phyloP scores from a whole-genome alignment of 1,139 yeast genomes.

The Schizosaccharomyces versatilis region DNA sequence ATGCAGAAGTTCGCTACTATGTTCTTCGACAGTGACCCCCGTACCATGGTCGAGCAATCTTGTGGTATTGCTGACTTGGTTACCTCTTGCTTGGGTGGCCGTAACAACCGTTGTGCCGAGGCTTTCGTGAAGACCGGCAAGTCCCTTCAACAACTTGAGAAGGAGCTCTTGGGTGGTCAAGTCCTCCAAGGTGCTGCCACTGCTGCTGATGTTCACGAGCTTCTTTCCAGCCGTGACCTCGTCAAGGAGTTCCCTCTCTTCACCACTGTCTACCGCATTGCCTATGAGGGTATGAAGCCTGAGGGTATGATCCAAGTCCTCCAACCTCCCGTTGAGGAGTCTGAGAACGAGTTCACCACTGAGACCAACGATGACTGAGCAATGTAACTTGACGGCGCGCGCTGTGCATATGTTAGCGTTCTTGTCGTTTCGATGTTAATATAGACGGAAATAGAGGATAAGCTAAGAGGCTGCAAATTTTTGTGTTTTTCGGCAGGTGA shows the following conservation, averaged over 20 bases:
- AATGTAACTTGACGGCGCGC: too few species aligned
- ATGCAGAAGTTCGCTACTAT: slow-evolving; percentile 63
- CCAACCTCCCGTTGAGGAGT: neutral
- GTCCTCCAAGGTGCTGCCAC: slow-evolving; percentile 86
- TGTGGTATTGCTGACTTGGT: slow-evolving; percentile 95
- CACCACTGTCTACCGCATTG: slow-evolving; percentile 62
- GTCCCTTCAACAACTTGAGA: slow-evolving; percentile 54
- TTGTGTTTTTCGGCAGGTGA: too few species aligned
- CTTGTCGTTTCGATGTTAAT: too few species aligned
- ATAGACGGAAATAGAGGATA: too few species aligned
- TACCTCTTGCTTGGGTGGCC: slow-evolving; percentile 90
- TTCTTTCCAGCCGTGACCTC: slow-evolving; percentile 39
- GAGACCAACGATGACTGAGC: neutral
- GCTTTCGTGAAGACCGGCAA: slow-evolving; percentile 17
- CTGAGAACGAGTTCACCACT: neutral
- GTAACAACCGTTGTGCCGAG: slow-evolving; percentile 75
- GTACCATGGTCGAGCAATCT: slow-evolving; percentile 71
- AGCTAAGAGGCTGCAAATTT: too few species aligned
- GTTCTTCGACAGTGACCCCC: slow-evolving; percentile 42
- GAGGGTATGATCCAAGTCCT: slow-evolving; percentile 1
- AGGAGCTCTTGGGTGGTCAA: slow-evolving; percentile 68
- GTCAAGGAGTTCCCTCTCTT: slow-evolving; percentile 65
- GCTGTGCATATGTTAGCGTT: too few species aligned
- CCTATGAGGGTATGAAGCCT: slow-evolving; percentile 38
- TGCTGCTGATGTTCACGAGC: slow-evolving; percentile 69